Base-by-base conservation (phyloP, 257 asterid genomes). In the Jaltomata sinuosa region DNA sequence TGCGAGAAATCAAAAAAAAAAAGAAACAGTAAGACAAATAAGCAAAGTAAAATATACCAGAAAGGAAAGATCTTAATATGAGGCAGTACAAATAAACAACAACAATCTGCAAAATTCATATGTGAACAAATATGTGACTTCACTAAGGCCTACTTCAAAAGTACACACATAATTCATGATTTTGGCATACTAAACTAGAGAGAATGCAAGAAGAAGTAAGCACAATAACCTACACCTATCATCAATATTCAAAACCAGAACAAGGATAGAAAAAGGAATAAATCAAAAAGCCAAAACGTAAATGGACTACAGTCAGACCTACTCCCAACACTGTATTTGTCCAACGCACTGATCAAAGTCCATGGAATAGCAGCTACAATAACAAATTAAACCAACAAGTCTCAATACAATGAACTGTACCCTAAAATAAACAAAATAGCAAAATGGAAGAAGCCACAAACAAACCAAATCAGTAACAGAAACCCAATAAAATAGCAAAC, bases 41-140 rank as follows among this genome's bases (percentile, higher is more conserved):
- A 76, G 6, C 80, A 36, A 72, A 83, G 65, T 12, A 8, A 71
- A 21, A 40, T 40, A 49, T 83, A 88, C 92, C 78, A 83, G 10
- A 81, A 81, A 79, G 83, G 82, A 79, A 88, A 68, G 61, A 57
- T 57, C 84, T 77, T 82, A 79, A 87, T 86, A 78, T 14, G 69
- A 82, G 67, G 87, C 89, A 87, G 85, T 80, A 88, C 83, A 85
- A 87, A 84, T 68, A 89, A 88, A 82, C 88, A 87, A 50, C 71
- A 61, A 47, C n/a, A 67, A 87, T 85, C 90, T 57, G 86, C 84
- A 81, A 89, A 67, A 67, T 83, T 52, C 29, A 27, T 34, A 47
- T 62, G 65, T 68, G 27, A 84, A 90, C 54, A 80, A 49, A 84
- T 15, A 19, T n/a, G 32, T 59, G 77, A 40, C 42, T 38, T 45